Conservation (phyloP, 352 stramenopile genomes). For the Phytophthora boehmeriae region DNA sequence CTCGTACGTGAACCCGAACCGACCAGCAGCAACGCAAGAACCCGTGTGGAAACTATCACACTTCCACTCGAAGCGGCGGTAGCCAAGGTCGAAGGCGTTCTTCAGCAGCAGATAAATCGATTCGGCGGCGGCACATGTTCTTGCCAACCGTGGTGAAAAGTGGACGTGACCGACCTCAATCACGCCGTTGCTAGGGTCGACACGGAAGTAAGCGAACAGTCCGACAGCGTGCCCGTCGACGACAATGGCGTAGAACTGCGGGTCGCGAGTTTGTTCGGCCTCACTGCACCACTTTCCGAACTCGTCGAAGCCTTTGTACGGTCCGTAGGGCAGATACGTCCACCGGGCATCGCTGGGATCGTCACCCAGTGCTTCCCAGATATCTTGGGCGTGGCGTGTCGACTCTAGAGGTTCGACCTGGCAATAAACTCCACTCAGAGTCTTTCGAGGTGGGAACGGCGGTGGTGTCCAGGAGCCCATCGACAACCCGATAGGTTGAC, state of each 20-base stretch:
- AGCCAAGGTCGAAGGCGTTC: slow-evolving; percentile 22
- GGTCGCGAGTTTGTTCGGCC: not conserved
- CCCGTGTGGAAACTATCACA: slow-evolving; percentile 18
- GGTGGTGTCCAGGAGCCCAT: slow-evolving; percentile 18
- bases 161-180: slow-evolving; percentile 29
- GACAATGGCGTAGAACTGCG: slow-evolving; percentile 27
- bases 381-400: slow-evolving; percentile 6
- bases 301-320: slow-evolving; percentile 7
- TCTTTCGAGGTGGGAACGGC: slow-evolving; percentile 8
- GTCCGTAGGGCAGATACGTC: slow-evolving; percentile 23
- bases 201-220: slow-evolving; percentile 13
- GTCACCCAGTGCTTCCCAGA: slow-evolving; percentile 17
- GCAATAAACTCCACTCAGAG: slow-evolving; percentile 17
- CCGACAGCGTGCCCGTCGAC: slow-evolving; percentile 15
- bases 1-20: slow-evolving; percentile 24
- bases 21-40: slow-evolving; percentile 10
- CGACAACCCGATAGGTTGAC: slow-evolving; percentile 7
- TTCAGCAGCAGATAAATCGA: slow-evolving; percentile 15
- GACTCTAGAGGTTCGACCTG: slow-evolving; percentile 13
- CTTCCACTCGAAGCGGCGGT: slow-evolving; percentile 25
- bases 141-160: slow-evolving; percentile 11
- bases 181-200: slow-evolving; percentile 13
- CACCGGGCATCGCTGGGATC: slow-evolving; percentile 15
- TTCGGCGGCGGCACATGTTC: slow-evolving; percentile 21
- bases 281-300: slow-evolving; percentile 16